Evolutionary conservation across 345 rosid species (phyloP), one percentile per base, ranked within the genome.

Genomic region (Moringa oleifera): DNA sequence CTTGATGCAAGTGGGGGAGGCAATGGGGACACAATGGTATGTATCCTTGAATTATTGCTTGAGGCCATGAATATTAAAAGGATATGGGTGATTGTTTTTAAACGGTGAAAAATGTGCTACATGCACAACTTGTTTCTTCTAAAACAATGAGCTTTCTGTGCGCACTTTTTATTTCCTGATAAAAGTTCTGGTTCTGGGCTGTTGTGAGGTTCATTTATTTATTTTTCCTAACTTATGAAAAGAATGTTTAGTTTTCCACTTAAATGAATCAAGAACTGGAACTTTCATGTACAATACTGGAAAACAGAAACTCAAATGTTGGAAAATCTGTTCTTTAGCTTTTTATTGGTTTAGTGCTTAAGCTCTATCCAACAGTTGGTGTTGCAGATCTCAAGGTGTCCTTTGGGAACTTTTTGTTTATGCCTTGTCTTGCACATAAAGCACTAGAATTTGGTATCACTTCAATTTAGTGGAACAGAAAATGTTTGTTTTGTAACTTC

Each of bases 1-100:
- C 81, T 94, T 64, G 99, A 86, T 76, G 97, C 99, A 60, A 90
- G 95, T 71, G 99, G 99, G 65, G 99, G 99, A 79, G 99, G 96
- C 84, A 90, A 94, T 71, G 99, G 99, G 52, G 99, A 94, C 75
- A 94, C 97, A 31, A 83, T 83, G 91, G 99, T 94, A 79, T 53
- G 22, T 47, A 28, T 64, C 36, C 56, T 74, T 67, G 28, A 51
- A 17, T 55, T 20, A 21, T 20, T 53, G 46, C 66, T 59, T 25
- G 19, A 56, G 28, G 18, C 31, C 57, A 47, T 61, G 20, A 57
- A 36, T 55, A 50, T 54, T 33, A 51, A 28, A 0, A 20, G 28
- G 10, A 52, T 67, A 23, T 57, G 45, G 36, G 46, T 65, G 50
- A 57, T 51, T 13, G 57, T 31, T 25, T n/a, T 49, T 59, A 25